A percentile compares a stretch with the other conserved stretches of the same genome.
Conservation (phyloP, 768 basidiomycete genomes). For the Chalciporus pseudorubinellus region DNA sequence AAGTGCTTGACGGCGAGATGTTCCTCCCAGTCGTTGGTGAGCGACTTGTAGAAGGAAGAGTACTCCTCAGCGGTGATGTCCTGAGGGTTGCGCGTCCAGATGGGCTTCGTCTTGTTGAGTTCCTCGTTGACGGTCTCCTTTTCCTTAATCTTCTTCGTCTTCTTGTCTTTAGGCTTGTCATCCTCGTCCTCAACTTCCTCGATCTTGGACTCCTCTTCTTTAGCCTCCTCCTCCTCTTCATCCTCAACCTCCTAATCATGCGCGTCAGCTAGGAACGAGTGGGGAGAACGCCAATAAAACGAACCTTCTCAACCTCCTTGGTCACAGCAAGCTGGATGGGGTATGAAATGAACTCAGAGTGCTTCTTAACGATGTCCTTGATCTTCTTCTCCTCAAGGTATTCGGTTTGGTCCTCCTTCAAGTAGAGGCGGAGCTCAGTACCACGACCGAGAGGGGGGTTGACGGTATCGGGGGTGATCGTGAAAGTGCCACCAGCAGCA, state of each 20-base stretch:
- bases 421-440: slow-evolving; percentile 84
- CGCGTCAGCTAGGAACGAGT: slow-evolving; percentile 3
- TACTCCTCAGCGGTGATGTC: slow-evolving; percentile 96
- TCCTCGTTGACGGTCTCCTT: slow-evolving; percentile 87
- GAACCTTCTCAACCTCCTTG: slow-evolving; percentile 98
- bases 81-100: slow-evolving; percentile 98
- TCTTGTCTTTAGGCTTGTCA: slow-evolving; percentile 84
- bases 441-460: slow-evolving; percentile 93
- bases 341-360: slow-evolving; percentile 99
- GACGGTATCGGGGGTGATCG: slow-evolving; percentile 90
- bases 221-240: slow-evolving; percentile 69
- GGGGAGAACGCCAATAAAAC: slow-evolving; percentile 19
- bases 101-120: slow-evolving; percentile 99
- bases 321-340: slow-evolving; percentile 98
- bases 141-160: slow-evolving; percentile 94
- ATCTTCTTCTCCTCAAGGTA: slow-evolving; percentile 99
- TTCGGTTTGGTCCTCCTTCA: slow-evolving; percentile 99
- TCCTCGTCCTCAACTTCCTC: slow-evolving; percentile 84
- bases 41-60: slow-evolving; percentile 96
- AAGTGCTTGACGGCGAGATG: slow-evolving; percentile 99
- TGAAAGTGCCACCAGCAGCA: slow-evolving; percentile 99
- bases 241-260: slow-evolving; percentile 77
- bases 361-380: slow-evolving; percentile 99
- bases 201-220: slow-evolving; percentile 77
- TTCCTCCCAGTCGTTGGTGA: slow-evolving; percentile 99